Percentiles rank a stretch among this genome's conserved stretches.
These are phyloP conservation scores for Termitomyces sp. DNA, from an alignment of 768 basidiomycete species.

Conservation along the genomic window DNA sequence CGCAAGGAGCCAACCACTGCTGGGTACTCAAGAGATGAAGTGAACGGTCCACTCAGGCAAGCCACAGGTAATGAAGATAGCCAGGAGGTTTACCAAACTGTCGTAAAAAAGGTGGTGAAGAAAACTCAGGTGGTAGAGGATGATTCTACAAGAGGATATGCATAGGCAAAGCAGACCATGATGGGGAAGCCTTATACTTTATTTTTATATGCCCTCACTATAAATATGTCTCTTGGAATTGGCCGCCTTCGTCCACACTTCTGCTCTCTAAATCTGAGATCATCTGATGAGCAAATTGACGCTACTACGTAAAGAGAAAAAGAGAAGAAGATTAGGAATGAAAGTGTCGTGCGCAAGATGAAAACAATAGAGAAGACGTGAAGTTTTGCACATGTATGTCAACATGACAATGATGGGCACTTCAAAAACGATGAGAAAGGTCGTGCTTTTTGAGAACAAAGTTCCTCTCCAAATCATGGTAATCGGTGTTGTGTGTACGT, in stretches of 20 bases:
- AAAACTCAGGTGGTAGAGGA: constrained; percentile 9
- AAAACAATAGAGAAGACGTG: not conserved
- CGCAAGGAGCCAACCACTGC: constrained; percentile 28
- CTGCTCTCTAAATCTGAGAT: not conserved
- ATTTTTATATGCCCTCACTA: not conserved
- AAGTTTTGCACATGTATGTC: constrained; percentile 1
- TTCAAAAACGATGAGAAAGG: not conserved
- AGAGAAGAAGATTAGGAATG: constrained; percentile 1
- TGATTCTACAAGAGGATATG: constrained; percentile 5
- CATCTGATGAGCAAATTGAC: not conserved
- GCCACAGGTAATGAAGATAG: constrained; percentile 26
- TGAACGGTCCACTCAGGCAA: constrained; percentile 38
- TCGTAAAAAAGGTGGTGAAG: constrained; percentile 8
- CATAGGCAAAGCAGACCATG: not conserved
- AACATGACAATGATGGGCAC: constrained; percentile 1
- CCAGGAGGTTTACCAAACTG: constrained; percentile 12
- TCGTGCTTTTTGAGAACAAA: constrained; percentile 11
- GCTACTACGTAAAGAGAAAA: constrained; percentile 1
- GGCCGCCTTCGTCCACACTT: not conserved
- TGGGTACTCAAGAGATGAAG: constrained; percentile 35
- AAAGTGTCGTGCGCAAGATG: not conserved
- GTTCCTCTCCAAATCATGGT: constrained; percentile 20
- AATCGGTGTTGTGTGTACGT: constrained; percentile 21
- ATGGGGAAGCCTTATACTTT: not conserved
- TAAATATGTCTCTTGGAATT: not conserved